Percentiles rank a stretch among this genome's conserved stretches.
Evolutionary conservation across 2,329 filamentous ascomycete genomes (phyloP).

Genomic region (Pestalotiopsis sp.): DNA sequence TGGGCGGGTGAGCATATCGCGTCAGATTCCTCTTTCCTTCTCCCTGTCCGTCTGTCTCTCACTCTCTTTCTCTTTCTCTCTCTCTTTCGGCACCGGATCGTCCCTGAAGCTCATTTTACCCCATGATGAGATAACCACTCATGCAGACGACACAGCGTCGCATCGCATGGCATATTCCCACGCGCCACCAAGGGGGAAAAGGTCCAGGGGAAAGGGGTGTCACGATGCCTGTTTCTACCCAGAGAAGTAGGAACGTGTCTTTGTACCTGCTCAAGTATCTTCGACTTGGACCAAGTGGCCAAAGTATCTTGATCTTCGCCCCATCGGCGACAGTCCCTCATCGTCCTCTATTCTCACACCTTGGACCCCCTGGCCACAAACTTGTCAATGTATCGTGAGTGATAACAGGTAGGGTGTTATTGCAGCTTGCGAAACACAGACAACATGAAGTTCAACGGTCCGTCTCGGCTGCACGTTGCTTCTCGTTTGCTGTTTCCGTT

Average conservation of each 20-base stretch:
- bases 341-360: neutral
- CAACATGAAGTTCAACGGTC: neutral
- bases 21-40: neutral
- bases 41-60: neutral
- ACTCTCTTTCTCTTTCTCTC: neutral
- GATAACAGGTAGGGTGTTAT: constrained; percentile 9
- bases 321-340: neutral
- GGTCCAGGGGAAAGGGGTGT: neutral
- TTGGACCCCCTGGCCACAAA: neutral
- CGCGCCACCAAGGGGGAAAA: neutral
- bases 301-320: neutral
- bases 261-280: neutral
- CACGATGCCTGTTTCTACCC: neutral
- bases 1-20: neutral
- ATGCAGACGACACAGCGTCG: neutral
- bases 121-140: constrained; percentile 5
- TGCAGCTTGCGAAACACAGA: constrained; percentile 9
- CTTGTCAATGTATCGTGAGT: neutral
- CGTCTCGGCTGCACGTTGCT: neutral
- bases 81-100: neutral
- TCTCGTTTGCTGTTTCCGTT: neutral
- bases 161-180: constrained; percentile 1
- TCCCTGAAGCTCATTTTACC: neutral
- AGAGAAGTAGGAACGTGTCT: neutral
- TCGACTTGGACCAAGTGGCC: neutral